Conservation (phyloP, 306 rosid genomes). For the Prunus salicina region DNA sequence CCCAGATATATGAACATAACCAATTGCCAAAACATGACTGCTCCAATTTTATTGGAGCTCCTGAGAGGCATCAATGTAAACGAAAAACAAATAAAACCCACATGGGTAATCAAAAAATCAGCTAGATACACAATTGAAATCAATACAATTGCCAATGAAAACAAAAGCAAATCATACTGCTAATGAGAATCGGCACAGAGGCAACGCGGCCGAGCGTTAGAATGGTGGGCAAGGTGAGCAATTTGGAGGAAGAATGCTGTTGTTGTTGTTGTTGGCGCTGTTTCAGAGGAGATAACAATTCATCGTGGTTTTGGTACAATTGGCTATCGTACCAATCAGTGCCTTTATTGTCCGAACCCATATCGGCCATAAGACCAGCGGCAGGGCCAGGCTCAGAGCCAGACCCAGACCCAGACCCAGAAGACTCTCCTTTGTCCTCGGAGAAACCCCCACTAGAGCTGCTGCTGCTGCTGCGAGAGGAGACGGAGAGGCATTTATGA, state of each 20-base stretch:
- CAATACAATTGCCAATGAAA: neutral
- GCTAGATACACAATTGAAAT: neutral
- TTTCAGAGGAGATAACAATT: conserved; percentile 26
- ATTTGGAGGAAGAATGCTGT: conserved; percentile 41
- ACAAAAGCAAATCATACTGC: conserved; percentile 41
- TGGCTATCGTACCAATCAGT: conserved; percentile 39
- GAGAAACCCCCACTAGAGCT: conserved; percentile 2
- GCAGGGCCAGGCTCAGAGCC: conserved; percentile 31
- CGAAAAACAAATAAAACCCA: conserved; percentile 3
- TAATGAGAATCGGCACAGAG: conserved; percentile 75
- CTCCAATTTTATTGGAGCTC: neutral
- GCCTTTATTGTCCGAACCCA: conserved; percentile 53
- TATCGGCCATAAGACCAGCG: conserved; percentile 44
- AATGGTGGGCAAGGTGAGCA: conserved; percentile 87
- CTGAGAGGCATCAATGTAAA: neutral
- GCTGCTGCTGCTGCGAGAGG: conserved; percentile 6
- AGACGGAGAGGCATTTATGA: conserved; percentile 4
- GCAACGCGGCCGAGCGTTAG: conserved; percentile 93
- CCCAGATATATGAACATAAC: neutral
- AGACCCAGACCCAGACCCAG: conserved; percentile 35
- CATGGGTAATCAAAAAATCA: neutral
- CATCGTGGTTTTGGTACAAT: conserved; percentile 13
- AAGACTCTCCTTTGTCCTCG: conserved; percentile 25
- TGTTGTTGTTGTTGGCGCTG: conserved; percentile 26
- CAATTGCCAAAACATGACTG: neutral